Evolutionary conservation across 208 protist genomes (phyloP).

Genomic region (Trypanosoma grayi): DNA sequence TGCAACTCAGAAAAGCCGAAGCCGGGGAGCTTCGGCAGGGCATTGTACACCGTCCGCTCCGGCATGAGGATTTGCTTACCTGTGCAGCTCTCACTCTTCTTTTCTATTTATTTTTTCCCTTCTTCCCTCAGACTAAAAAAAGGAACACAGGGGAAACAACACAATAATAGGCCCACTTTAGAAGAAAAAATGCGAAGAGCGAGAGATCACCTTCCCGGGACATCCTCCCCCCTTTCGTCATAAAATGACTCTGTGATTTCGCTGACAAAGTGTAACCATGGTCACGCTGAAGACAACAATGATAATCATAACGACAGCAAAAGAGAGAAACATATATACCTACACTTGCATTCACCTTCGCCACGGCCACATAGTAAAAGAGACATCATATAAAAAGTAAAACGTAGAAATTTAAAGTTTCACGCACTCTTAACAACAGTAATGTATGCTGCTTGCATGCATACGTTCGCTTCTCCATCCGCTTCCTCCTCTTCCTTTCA

Average conservation of each 20-base stretch:
- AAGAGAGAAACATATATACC: background rate
- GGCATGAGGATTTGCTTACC: slow-evolving; percentile 25
- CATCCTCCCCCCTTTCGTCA: background rate
- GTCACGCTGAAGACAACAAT: background rate
- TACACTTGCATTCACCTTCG: too few species aligned
- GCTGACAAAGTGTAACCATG: slow-evolving; percentile 19
- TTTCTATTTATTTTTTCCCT: too few species aligned
- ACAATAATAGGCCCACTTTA: background rate
- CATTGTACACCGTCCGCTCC: slow-evolving; percentile 80
- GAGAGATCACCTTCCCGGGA: too few species aligned
- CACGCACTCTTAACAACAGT: too few species aligned
- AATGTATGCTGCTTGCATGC: too few species aligned
- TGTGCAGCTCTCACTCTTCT: background rate
- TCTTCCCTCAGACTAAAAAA: background rate
- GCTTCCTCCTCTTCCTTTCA: too few species aligned
- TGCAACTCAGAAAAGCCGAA: slow-evolving; percentile 79
- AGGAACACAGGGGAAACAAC: slow-evolving; percentile 13
- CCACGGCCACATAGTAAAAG: too few species aligned
- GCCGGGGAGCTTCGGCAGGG: slow-evolving; percentile 79
- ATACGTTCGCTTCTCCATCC: too few species aligned
- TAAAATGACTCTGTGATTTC: too few species aligned
- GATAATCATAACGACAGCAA: background rate
- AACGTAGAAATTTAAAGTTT: too few species aligned
- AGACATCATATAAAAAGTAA: background rate
- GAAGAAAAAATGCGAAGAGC: too few species aligned